Percentiles rank a stretch among this genome's conserved stretches.
Conservation (phyloP, 2,329 filamentous ascomycete species). For the Scytalidium sp. region DNA sequence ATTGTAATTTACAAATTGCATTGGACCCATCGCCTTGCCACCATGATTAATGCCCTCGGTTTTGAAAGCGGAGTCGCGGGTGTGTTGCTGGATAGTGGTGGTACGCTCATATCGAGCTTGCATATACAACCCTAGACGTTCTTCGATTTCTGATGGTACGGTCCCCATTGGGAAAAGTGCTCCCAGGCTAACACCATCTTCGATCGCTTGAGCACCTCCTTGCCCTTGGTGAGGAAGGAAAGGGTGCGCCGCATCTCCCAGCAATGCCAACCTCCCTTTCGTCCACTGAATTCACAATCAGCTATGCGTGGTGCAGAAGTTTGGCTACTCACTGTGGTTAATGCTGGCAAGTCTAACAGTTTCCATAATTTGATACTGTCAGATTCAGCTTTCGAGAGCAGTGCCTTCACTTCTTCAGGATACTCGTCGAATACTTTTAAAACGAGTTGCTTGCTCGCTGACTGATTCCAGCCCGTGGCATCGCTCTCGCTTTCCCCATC, state of each 20-base stretch:
- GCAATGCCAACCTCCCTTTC: conserved; percentile 48
- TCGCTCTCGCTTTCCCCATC: conserved; percentile 42
- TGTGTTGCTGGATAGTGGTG: conserved; percentile 53
- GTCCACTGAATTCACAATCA: no score
- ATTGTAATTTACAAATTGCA: conserved; percentile 41
- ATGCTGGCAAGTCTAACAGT: conserved; percentile 50
- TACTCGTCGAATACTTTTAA: conserved; percentile 40
- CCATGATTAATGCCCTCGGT: conserved; percentile 9
- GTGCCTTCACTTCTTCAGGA: conserved; percentile 33
- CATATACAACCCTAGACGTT: conserved; percentile 57
- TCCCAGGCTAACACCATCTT: conserved; percentile 60
- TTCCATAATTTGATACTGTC: conserved; percentile 53
- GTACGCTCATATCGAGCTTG: conserved; percentile 55
- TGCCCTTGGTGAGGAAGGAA: conserved; percentile 64
- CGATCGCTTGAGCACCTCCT: conserved; percentile 62
- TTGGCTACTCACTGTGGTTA: conserved; percentile 40
- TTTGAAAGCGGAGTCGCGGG: conserved; percentile 35
- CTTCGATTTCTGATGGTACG: conserved; percentile 42
- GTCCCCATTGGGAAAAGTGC: conserved; percentile 52
- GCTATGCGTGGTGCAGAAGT: no score
- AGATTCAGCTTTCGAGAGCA: conserved; percentile 41
- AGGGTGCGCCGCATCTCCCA: conserved; percentile 68
- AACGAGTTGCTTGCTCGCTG: conserved; percentile 33
- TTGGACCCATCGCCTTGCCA: conserved; percentile 29
- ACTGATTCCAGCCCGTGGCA: conserved; percentile 36